These are phyloP conservation scores for Datisca glomerata DNA, from an alignment of 306 rosid species.

Conservation along the genomic window DNA sequence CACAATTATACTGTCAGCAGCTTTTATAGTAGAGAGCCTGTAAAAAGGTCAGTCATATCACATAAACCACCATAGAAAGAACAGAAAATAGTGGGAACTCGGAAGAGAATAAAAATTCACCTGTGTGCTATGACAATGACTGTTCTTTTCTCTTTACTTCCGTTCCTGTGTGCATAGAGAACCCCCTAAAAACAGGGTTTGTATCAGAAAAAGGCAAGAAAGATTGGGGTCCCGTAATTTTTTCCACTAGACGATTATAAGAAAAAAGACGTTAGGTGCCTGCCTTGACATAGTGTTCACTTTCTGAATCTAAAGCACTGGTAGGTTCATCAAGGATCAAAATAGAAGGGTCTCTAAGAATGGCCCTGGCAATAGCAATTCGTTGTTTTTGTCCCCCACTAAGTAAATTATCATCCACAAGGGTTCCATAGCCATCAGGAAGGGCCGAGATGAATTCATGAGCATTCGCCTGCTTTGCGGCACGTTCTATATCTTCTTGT, in stretches of 20 bases:
- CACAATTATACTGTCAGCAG: slow-evolving; percentile 36
- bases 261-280: background rate
- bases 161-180: slow-evolving; percentile 17
- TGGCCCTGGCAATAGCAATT: slow-evolving; percentile 40
- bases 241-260: background rate
- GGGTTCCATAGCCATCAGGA: slow-evolving; percentile 34
- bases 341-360: slow-evolving; percentile 37
- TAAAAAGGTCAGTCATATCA: slow-evolving; percentile 3
- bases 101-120: no score
- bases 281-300: slow-evolving; percentile 26
- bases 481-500: slow-evolving; percentile 29
- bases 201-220: background rate
- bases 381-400: slow-evolving; percentile 47
- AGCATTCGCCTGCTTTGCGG: slow-evolving; percentile 32
- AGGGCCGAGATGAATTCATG: slow-evolving; percentile 33
- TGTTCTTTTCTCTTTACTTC: slow-evolving; percentile 19
- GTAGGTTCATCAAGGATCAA: slow-evolving; percentile 42
- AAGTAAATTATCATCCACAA: slow-evolving; percentile 31
- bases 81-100: no score
- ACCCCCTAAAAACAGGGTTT: slow-evolving; percentile 17
- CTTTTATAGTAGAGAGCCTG: slow-evolving; percentile 32
- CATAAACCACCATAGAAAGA: background rate
- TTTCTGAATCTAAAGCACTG: slow-evolving; percentile 39
- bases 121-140: slow-evolving; percentile 32
- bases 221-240: background rate